A percentile compares a stretch with the other conserved stretches of the same genome.
phyloP scores from a whole-genome alignment of 495 filamentous ascomycete species.

The Hypoxylon rickii region DNA sequence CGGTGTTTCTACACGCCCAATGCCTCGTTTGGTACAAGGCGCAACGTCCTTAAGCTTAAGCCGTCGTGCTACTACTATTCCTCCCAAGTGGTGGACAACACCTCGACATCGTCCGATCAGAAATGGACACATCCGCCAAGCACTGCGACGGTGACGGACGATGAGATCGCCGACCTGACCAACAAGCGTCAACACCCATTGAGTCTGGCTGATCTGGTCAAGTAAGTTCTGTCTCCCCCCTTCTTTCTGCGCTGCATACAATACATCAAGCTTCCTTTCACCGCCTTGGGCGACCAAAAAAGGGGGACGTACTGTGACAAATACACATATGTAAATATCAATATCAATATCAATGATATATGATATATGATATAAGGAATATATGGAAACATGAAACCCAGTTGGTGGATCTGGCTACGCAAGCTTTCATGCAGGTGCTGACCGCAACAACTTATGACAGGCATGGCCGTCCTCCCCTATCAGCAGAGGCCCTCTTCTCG shows the following conservation, averaged over 20 bases:
- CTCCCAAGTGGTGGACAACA: conserved; percentile 19
- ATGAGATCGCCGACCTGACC: conserved; percentile 78
- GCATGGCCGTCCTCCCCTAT: conserved; percentile 88
- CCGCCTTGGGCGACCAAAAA: conserved; percentile 11
- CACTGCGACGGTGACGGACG: conserved; percentile 52
- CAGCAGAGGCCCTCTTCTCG: conserved; percentile 73
- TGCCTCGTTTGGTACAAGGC: conserved; percentile 29
- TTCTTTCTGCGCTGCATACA: neutral
- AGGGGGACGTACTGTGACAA: neutral
- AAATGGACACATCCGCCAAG: conserved; percentile 46
- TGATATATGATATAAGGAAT: too few species aligned
- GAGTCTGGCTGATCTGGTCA: conserved; percentile 85
- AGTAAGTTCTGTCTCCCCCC: conserved; percentile 57
- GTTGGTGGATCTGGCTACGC: neutral
- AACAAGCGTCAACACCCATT: conserved; percentile 77
- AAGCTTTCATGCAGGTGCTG: neutral
- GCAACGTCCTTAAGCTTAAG: conserved; percentile 17
- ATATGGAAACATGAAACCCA: neutral
- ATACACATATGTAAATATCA: too few species aligned
- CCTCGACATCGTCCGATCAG: conserved; percentile 35
- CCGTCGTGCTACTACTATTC: conserved; percentile 25
- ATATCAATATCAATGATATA: too few species aligned
- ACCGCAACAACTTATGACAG: conserved; percentile 44
- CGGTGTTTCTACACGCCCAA: conserved; percentile 41
- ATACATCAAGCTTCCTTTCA: neutral